Evolutionary conservation across 768 basidiomycete species (phyloP).

Genomic region (Phylloporus scabripes): DNA sequence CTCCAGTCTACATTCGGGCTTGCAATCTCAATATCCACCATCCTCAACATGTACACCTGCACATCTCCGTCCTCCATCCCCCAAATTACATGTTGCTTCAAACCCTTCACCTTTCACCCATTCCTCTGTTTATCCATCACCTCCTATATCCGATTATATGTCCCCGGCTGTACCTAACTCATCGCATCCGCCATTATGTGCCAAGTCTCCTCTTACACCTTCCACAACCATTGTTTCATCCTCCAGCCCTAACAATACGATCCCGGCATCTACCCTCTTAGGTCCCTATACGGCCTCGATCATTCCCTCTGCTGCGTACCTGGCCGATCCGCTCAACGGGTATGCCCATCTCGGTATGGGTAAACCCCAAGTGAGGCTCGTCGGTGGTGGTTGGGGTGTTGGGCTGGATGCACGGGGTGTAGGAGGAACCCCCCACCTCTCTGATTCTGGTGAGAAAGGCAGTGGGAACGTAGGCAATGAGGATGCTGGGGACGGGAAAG

Average conservation of each 20-base stretch:
- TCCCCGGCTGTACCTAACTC: slow-evolving; percentile 19
- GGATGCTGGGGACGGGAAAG: slow-evolving; percentile 36
- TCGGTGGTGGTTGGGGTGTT: slow-evolving; percentile 72
- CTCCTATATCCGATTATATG: slow-evolving; percentile 22
- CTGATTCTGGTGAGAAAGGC: slow-evolving; percentile 17
- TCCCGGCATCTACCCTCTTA: slow-evolving; percentile 52
- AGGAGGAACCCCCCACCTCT: slow-evolving; percentile 40
- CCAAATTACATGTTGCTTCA: slow-evolving; percentile 21
- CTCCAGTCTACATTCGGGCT: slow-evolving; percentile 1
- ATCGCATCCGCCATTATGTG: slow-evolving; percentile 13
- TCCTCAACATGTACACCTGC: slow-evolving; percentile 17
- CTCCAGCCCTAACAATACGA: slow-evolving; percentile 46
- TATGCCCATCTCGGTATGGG: slow-evolving; percentile 80
- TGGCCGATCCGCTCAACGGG: slow-evolving; percentile 78
- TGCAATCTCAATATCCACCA: slow-evolving; percentile 4
- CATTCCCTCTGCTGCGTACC: slow-evolving; percentile 61
- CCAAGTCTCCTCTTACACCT: slow-evolving; percentile 29
- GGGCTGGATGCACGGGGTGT: slow-evolving; percentile 75
- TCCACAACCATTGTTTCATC: slow-evolving; percentile 36
- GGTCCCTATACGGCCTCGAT: slow-evolving; percentile 61
- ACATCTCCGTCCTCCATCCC: slow-evolving; percentile 28
- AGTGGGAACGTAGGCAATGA: slow-evolving; percentile 19
- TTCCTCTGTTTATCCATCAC: slow-evolving; percentile 22
- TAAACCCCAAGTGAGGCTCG: slow-evolving; percentile 74
- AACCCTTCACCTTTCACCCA: slow-evolving; percentile 18